A percentile compares a stretch with the other conserved stretches of the same genome.
These are phyloP conservation scores for Amaranthus cruentus DNA, from an alignment of 148 eudicot genomes.

Conservation along the genomic window DNA sequence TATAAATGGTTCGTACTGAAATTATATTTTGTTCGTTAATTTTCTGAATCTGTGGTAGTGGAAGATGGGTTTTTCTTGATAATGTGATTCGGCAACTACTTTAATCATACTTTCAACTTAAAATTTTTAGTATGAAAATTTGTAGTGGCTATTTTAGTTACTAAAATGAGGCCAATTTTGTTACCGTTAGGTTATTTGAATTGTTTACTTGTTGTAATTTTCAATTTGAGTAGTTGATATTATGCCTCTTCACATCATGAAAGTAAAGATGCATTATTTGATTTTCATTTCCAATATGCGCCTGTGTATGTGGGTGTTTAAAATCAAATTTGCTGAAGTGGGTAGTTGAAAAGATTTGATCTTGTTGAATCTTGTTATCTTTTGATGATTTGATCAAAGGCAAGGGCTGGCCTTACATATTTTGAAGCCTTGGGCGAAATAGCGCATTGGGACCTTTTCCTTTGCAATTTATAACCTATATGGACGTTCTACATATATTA, in stretches of 20 bases:
- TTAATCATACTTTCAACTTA: not conserved
- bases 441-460: too few species aligned
- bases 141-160: not conserved
- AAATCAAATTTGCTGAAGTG: constrained; percentile 1
- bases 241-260: not conserved
- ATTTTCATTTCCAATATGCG: not conserved
- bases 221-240: not conserved
- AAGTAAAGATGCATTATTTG: not conserved
- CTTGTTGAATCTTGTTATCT: not conserved
- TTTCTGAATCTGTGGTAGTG: not conserved
- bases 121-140: not conserved
- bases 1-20: not conserved
- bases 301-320: not conserved
- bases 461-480: too few species aligned
- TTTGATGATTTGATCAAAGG: constrained; percentile 6
- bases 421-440: too few species aligned
- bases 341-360: constrained; percentile 8
- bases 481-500: too few species aligned
- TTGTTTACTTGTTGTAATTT: not conserved
- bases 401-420: too few species aligned
- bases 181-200: not conserved
- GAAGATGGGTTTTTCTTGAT: not conserved
- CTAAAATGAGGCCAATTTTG: not conserved
- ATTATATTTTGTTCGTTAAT: too few species aligned
- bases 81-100: not conserved